Evolutionary conservation across 2,329 filamentous ascomycete species (phyloP).

Genomic region (Stachybotrys echinatus): DNA sequence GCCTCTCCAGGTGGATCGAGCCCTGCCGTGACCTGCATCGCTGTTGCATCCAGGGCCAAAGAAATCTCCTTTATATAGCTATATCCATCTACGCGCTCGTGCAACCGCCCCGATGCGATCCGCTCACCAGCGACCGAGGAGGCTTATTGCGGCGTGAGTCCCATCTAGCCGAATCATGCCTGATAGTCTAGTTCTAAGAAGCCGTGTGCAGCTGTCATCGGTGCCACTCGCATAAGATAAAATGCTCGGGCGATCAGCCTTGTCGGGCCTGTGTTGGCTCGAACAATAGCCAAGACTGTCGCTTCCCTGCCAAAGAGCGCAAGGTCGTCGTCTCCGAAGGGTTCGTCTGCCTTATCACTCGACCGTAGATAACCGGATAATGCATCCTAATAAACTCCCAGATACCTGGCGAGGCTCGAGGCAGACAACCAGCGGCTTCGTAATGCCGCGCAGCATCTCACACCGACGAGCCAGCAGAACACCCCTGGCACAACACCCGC

Average conservation of each 20-base stretch:
- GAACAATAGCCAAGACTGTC: conserved; percentile 28
- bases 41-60: too few species aligned
- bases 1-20: too few species aligned
- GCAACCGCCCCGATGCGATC: neutral
- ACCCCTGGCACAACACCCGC: neutral
- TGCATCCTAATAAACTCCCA: neutral
- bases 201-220: conserved; percentile 24
- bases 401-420: conserved; percentile 11
- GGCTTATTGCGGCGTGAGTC: conserved; percentile 18
- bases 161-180: neutral
- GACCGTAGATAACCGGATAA: too few species aligned
- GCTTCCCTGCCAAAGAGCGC: conserved; percentile 33
- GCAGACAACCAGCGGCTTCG: conserved; percentile 10
- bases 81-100: too few species aligned
- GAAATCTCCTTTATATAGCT: too few species aligned
- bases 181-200: neutral
- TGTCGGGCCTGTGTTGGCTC: conserved; percentile 33
- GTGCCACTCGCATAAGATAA: conserved; percentile 40
- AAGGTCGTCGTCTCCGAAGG: conserved; percentile 28
- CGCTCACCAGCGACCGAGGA: conserved; percentile 12
- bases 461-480: conserved; percentile 5
- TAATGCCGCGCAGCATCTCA: conserved; percentile 4
- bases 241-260: conserved; percentile 37
- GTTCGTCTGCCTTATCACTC: too few species aligned
- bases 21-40: too few species aligned